Evolutionary conservation across 257 asterid genomes (phyloP).

Genomic region (Asclepias syriaca): DNA sequence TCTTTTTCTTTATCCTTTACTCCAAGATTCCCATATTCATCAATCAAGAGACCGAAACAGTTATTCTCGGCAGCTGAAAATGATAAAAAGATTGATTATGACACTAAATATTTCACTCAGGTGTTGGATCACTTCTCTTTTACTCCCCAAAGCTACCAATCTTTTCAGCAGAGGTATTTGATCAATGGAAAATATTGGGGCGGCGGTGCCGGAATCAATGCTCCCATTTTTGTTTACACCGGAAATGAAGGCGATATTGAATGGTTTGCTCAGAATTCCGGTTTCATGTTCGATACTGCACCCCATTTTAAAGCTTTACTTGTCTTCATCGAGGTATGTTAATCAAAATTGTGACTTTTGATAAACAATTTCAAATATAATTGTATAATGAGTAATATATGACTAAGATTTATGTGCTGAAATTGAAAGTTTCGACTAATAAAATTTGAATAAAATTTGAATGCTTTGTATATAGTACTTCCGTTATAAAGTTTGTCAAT

Average conservation of each 20-base stretch:
- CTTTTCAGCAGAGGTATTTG: constrained; percentile 76
- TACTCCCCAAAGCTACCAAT: constrained; percentile 60
- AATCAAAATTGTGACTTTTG: no score
- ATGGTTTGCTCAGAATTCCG: constrained; percentile 90
- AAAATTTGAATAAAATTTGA: no score
- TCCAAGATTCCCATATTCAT: constrained; percentile 24
- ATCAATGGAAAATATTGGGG: constrained; percentile 67
- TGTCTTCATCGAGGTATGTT: constrained; percentile 70
- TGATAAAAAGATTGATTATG: constrained; percentile 30
- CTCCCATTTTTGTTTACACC: constrained; percentile 87
- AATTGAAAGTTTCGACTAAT: no score
- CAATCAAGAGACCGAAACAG: constrained; percentile 25
- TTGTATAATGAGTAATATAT: no score
- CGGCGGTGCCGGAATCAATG: constrained; percentile 51
- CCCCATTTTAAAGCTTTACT: constrained; percentile 67
- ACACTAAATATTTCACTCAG: constrained; percentile 64
- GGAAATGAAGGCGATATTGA: constrained; percentile 92
- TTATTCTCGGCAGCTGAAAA: constrained; percentile 11
- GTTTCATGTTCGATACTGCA: constrained; percentile 80
- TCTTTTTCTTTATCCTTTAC: constrained; percentile 1
- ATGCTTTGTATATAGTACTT: no score
- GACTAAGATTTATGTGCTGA: no score
- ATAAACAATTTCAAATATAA: no score
- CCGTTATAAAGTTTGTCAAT: no score
- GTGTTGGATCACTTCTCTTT: constrained; percentile 79